Evolutionary conservation across 2,329 filamentous ascomycete species (phyloP), one percentile per base, ranked within the genome.

Genomic region (Hypoxylon sp.): DNA sequence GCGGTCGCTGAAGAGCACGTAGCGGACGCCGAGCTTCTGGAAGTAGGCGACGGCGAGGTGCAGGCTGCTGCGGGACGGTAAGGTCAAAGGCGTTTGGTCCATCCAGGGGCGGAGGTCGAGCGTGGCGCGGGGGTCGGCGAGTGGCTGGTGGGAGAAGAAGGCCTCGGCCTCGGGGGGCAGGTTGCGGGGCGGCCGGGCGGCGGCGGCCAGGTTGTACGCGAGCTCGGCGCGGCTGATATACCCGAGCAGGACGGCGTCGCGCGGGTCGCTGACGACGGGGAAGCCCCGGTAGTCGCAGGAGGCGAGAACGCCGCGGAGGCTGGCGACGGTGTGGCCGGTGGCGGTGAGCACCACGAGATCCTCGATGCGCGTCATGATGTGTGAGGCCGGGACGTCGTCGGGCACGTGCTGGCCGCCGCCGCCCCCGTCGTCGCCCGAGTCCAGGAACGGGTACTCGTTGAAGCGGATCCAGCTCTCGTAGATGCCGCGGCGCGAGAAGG

Each of bases 391-490:
- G 2, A 97, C 88, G 77, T 97, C 88, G 77, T 97, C 93, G 20
- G 94, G 93, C 8, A 96, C 71, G 49, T 70, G 68, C 62, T 73
- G 73, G 6, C 71, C 59, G 54, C 71, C 59, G 54, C 74, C 73
- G 80, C 30, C 81, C 81, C 72, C 74, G 32, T 95, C 91, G 73
- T 97, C 93, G 71, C 89, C 91, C 76, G 96, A 95, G 78, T 98
- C 94, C 56, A 99, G 86, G 79, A 94, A 97, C 0, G 95, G 95
- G 75, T 98, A 99, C 69, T 92, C 93, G 74, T 96, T 95, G 79
- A 97, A 90, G 70, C 93, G 91, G 74, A 99, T 99, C 95, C 95
- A 99, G 56, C 91, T 91, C 77, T 99, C 95, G 80, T 99, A 99
- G 78, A 99, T 98, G 68, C 95, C 93, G 51, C 91, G 88, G 58